Evolutionary conservation across 2,329 filamentous ascomycete genomes (phyloP), one percentile per base, ranked within the genome.

Genomic region (Rutstroemia sp.): DNA sequence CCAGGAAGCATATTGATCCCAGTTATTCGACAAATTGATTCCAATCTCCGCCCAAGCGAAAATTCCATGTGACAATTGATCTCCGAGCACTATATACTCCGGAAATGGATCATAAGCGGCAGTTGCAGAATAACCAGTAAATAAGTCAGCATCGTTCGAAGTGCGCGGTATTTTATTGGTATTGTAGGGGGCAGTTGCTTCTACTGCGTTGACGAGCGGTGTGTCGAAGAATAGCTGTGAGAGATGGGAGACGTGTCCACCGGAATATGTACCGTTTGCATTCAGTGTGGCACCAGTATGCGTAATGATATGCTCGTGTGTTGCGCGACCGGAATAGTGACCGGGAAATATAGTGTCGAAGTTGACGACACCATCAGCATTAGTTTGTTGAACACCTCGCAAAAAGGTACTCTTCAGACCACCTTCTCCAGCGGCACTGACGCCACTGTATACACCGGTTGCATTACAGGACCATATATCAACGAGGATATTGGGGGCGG

Each of bases 201-300:
- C 78, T 51, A 86, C 80, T 37, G 72, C 63, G 39, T 65, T 63
- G 63, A 83, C 76, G n/a, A 87, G 76, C 58, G 75, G 72, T 66
- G 86, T 78, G 67, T 86, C 81, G 66, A 84, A 83, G 75, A 83
- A 87, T 51, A 84, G 68, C 67, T 88, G 83, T 7, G 56, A 58
- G 30, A 65, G 51, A 42, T 65, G 64, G 14, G 78, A 77, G 57
- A 80, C 75, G 56, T 70, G 73, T 19, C 75, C 74, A 58, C 75
- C 78, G 46, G 71, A 71, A 61, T 82, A 78, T 52, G 77, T 78
- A 67, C 78, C 64, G 68, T 76, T 76, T 23, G 65, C 48, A 3
- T 56, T 25, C n/a, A 63, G 52, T 1, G 61, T 59, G 2, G 54
- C 58, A 30, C 57, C 56, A 12, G 47, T 49, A 44, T 62, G 58